Evolutionary conservation across 169 alveolate genomes (phyloP).

Genomic region (Plasmodium ovale): DNA sequence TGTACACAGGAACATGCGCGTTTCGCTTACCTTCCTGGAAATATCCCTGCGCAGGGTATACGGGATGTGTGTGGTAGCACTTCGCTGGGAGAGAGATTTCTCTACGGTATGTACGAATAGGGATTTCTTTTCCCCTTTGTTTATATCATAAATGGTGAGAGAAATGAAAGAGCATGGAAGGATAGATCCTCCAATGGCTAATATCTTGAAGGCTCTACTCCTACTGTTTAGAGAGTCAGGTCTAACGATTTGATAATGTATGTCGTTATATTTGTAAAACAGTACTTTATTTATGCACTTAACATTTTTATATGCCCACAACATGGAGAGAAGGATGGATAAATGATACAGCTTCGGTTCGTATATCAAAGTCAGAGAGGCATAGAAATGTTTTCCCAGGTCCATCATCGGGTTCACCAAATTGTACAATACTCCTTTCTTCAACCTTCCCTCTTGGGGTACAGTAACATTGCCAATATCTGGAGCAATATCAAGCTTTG

Average conservation of each 20-base stretch:
- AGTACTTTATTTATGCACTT: slow-evolving; percentile 51
- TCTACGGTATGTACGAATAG: background rate
- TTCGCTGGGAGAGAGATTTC: background rate
- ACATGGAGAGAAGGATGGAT: slow-evolving; percentile 18
- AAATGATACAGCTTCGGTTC: slow-evolving; percentile 63
- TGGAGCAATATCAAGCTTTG: no score
- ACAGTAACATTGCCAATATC: no score
- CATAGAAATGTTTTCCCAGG: slow-evolving; percentile 40
- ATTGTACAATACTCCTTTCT: slow-evolving; percentile 17
- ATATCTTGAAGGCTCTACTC: slow-evolving; percentile 29
- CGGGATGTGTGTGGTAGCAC: slow-evolving; percentile 3
- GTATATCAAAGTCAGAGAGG: slow-evolving; percentile 20
- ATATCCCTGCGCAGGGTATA: slow-evolving; percentile 31
- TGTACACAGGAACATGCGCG: background rate
- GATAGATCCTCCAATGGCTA: slow-evolving; percentile 51
- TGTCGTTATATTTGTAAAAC: slow-evolving; percentile 38
- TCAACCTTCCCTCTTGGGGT: no score
- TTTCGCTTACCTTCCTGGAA: slow-evolving; percentile 21
- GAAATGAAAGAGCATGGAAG: slow-evolving; percentile 27
- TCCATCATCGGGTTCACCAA: slow-evolving; percentile 28
- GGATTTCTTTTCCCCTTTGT: slow-evolving; percentile 13
- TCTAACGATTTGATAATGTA: slow-evolving; percentile 53
- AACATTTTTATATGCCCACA: slow-evolving; percentile 56
- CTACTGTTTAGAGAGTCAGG: slow-evolving; percentile 60
- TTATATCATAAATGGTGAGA: slow-evolving; percentile 26